Conservation (phyloP, 257 asterid genomes). For the Solanum chmielewskii region DNA sequence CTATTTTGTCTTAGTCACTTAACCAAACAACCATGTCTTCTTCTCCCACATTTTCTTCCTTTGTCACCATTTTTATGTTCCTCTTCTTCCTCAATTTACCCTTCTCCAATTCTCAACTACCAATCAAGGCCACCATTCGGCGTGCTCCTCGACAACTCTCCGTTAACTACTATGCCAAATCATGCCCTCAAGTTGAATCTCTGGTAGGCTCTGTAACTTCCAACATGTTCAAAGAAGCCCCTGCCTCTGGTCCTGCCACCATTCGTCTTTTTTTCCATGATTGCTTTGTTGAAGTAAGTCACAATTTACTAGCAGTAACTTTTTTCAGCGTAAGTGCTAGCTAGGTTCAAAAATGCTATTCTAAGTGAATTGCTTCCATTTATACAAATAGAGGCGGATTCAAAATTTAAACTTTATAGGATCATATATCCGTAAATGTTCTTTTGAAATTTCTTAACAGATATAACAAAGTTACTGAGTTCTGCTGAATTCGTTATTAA, state of each 20-base stretch:
- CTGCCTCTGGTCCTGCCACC: slow-evolving; percentile 85
- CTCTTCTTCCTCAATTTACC: slow-evolving; percentile 3
- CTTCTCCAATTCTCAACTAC: not conserved
- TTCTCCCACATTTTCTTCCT: slow-evolving; percentile 11
- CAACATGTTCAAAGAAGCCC: slow-evolving; percentile 53
- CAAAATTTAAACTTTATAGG: not conserved
- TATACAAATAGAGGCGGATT: not conserved
- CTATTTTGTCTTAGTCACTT: slow-evolving; percentile 23
- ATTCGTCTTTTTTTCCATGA: slow-evolving; percentile 97
- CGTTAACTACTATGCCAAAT: slow-evolving; percentile 42
- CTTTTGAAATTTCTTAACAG: not conserved
- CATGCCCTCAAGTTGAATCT: slow-evolving; percentile 80
- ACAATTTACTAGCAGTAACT: not conserved
- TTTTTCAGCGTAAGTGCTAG: not conserved
- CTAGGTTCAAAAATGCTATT: not conserved
- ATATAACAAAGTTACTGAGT: not conserved
- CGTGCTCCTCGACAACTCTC: slow-evolving; percentile 37
- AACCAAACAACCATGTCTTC: not conserved
- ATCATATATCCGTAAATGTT: not conserved
- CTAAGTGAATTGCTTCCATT: not conserved
- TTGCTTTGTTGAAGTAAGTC: slow-evolving; percentile 64
- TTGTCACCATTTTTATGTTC: slow-evolving; percentile 8
- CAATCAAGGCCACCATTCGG: not conserved
- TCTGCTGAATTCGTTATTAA: not conserved
- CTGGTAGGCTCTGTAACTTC: slow-evolving; percentile 64